Evolutionary conservation across 345 rosid genomes (phyloP).

Genomic region (Clarkia xantiana): DNA sequence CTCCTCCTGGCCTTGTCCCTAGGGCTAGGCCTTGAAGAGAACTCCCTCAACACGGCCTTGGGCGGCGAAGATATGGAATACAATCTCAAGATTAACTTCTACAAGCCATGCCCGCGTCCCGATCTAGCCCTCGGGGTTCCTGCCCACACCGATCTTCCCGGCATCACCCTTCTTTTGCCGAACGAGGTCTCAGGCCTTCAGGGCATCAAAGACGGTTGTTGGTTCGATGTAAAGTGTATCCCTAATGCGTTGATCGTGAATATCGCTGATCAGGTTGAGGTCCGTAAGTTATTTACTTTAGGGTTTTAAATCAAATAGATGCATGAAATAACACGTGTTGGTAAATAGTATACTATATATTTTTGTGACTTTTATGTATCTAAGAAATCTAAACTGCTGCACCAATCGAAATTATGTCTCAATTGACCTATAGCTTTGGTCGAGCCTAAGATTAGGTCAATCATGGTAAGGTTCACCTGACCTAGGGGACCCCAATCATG

Average conservation of each 20-base stretch:
- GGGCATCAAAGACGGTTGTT: slow-evolving; percentile 45
- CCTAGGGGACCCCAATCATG: too few relatives aligned
- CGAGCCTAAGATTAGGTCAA: too few relatives aligned
- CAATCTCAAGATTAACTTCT: slow-evolving; percentile 70
- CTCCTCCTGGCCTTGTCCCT: slow-evolving; percentile 30
- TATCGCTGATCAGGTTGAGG: slow-evolving; percentile 83
- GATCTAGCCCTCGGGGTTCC: slow-evolving; percentile 69
- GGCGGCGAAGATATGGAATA: slow-evolving; percentile 59
- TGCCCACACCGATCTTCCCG: slow-evolving; percentile 69
- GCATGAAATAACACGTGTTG: too few relatives aligned
- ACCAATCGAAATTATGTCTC: too few relatives aligned
- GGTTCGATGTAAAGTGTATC: slow-evolving; percentile 61
- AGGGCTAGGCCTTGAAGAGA: slow-evolving; percentile 46
- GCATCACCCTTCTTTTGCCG: slow-evolving; percentile 65
- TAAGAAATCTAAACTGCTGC: too few relatives aligned
- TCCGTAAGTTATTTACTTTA: not conserved
- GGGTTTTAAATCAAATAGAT: not conserved
- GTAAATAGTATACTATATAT: too few relatives aligned
- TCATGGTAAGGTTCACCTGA: too few relatives aligned
- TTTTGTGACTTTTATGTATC: too few relatives aligned
- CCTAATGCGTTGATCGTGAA: slow-evolving; percentile 66
- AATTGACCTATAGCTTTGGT: too few relatives aligned
- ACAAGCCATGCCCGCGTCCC: slow-evolving; percentile 85
- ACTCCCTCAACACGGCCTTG: slow-evolving; percentile 29
- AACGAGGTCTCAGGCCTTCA: slow-evolving; percentile 84